Evolutionary conservation across 2,329 filamentous ascomycete genomes (phyloP), one percentile per base, ranked within the genome.

Genomic region (Neospermospora avenae): DNA sequence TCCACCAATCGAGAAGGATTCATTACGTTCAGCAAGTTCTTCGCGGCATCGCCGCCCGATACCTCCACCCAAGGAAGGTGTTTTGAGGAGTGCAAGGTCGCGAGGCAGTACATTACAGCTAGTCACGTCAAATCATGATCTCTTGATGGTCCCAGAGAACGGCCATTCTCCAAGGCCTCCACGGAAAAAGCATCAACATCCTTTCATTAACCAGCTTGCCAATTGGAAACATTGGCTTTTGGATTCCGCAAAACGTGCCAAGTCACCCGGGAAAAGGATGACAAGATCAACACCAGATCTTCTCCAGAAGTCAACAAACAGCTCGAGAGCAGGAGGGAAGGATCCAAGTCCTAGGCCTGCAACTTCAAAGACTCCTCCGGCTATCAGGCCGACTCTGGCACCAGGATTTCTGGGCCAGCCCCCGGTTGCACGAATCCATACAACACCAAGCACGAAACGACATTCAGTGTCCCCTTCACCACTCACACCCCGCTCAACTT

Each of bases 391-490:
- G 63, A 70, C 44, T 62, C 69, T 56, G 67, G 75, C 31, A 68
- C 73, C 24, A 71, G 74, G 31, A 68, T 74, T 56, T 42, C 67
- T 61, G 64, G 63, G 44, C 48, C 73, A 67, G 63, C 72, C 64
- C 58, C 70, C 53, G 59, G 64, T 74, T 39, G 65, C 71, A 35
- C 71, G 73, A n/a, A 70, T 74, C 45, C 71, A 75, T 63, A 72
- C 78, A 61, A 73, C 77, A 45, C 68, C 73, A 7, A 75, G 71
- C n/a, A 84, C 86, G 70, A 88, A 88, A 69, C 84, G 91, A 16
- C 89, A 91, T 62, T 96, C 92, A 0, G 77, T 96, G 10, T 96
- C 91, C 0, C 95, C 95, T 0, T 88, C 87, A 2, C 93, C 95
- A 0, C 75, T 97, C 42, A 98, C 95, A 0, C 93, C 95, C 3